A percentile compares a stretch with the other conserved stretches of the same genome.
Conservation (phyloP, 176 grass and related monocot species). For the Phoenix dactylifera region DNA sequence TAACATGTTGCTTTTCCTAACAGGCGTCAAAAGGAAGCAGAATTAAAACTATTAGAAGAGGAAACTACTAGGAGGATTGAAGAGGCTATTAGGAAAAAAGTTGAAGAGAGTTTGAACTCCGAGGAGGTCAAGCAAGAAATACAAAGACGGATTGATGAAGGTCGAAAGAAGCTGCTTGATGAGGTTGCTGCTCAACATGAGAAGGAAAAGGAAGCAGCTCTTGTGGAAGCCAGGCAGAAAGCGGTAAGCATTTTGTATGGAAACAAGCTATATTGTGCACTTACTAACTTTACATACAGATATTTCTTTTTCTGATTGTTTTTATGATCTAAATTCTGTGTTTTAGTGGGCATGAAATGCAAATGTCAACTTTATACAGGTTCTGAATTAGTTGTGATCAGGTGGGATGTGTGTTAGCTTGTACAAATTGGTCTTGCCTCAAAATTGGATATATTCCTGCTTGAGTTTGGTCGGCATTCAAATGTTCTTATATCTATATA, state of each 20-base stretch:
- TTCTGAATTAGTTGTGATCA: no score
- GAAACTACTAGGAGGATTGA: slow-evolving; percentile 94
- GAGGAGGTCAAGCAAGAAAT: slow-evolving; percentile 94
- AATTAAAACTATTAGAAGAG: slow-evolving; percentile 86
- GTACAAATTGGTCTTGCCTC: no score
- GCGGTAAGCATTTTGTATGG: slow-evolving; percentile 31
- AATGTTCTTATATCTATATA: no score
- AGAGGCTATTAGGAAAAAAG: slow-evolving; percentile 81
- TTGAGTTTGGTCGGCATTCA: no score
- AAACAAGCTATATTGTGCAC: no score
- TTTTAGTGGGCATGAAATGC: not conserved
- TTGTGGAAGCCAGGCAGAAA: slow-evolving; percentile 63
- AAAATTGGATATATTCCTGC: no score
- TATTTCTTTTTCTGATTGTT: no score
- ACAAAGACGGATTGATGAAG: slow-evolving; percentile 82
- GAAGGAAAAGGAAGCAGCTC: slow-evolving; percentile 78
- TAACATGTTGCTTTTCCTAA: slow-evolving; percentile 38
- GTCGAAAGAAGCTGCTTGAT: slow-evolving; percentile 62
- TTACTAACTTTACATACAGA: no score
- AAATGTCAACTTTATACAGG: not conserved
- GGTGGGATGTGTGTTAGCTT: no score
- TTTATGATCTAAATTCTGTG: no score
- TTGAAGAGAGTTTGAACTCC: slow-evolving; percentile 79
- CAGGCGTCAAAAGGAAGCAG: slow-evolving; percentile 95
- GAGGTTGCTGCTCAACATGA: slow-evolving; percentile 71